A percentile compares a stretch with the other conserved stretches of the same genome.
phyloP scores from a whole-genome alignment of 345 rosid species.

The Eucalyptus tenuipes region DNA sequence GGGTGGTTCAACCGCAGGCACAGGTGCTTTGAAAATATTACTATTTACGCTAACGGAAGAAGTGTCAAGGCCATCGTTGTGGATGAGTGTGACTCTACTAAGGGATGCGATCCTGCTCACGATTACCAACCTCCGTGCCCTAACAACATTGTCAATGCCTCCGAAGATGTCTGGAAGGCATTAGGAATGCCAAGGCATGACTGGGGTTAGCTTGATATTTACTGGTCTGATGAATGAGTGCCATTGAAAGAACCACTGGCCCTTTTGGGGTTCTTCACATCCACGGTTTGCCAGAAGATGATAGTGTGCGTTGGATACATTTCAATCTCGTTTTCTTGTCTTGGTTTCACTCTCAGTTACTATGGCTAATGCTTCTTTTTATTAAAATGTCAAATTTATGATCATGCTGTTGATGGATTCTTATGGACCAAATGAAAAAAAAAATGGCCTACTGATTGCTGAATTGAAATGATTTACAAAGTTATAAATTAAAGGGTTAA shows the following conservation, averaged over 20 bases:
- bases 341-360: background rate
- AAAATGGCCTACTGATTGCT: background rate
- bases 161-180: background rate
- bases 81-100: background rate
- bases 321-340: background rate
- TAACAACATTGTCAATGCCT: background rate
- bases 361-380: background rate
- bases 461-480: background rate
- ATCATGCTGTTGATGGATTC: background rate
- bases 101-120: background rate
- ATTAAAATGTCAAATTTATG: background rate
- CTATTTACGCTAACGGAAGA: background rate
- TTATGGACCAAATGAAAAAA: background rate
- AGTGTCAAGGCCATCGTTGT: background rate
- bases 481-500: background rate
- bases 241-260: background rate
- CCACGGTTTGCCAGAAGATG: background rate
- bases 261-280: background rate
- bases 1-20: background rate
- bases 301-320: background rate
- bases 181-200: background rate
- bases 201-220: too few relatives aligned
- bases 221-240: background rate
- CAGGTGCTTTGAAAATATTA: background rate
- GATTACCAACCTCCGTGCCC: background rate